Evolutionary conservation across 2,329 filamentous ascomycete genomes (phyloP), one percentile per base, ranked within the genome.

Genomic region (Trichoderma sp.): DNA sequence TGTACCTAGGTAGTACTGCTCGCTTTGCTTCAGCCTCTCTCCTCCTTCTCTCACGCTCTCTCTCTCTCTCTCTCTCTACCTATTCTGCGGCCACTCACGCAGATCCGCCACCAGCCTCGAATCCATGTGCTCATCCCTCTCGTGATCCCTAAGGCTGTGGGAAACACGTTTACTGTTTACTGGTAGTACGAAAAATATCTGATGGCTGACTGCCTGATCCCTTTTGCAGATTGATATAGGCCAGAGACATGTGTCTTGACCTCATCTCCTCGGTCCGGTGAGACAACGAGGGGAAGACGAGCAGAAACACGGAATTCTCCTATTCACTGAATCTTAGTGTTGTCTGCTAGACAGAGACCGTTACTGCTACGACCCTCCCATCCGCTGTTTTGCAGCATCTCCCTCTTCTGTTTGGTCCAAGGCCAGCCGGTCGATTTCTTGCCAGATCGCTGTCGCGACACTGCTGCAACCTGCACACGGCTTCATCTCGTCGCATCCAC

Each of bases 21-120:
- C 21, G 21, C 47, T 44, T 24, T 5, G 19, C 28, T 39, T 55
- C 59, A 55, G 50, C 59, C 50, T 63, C 59, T 63, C 28, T 47
- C 59, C 14, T 26, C 41, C 26, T 15, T 26, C 19, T 30, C 30
- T 28, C 28, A 28, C 28, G 28, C 28, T 47, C 28, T 28, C n/a
- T 41, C n/a, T 3, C 1, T 34, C 30, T 34, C 7, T 10, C 7
- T 34, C 21, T 24, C 21, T 24, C 21, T 24, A 2, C 2, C 2
- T 30, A 30, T 39, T 39, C 10, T 39, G 3, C 10, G 34, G 14
- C 10, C 10, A 14, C 7, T 39, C 34, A 39, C 10, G 34, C 10
- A 34, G 15, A 45, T 47, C 39, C 28, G 39, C 24, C 17, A 14
- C 19, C 34, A 15, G 51, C 2, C 10, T 39, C 34, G 3, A 14